Base-by-base conservation (phyloP, 179 eudicot species). In the Kewa caespitosa region DNA sequence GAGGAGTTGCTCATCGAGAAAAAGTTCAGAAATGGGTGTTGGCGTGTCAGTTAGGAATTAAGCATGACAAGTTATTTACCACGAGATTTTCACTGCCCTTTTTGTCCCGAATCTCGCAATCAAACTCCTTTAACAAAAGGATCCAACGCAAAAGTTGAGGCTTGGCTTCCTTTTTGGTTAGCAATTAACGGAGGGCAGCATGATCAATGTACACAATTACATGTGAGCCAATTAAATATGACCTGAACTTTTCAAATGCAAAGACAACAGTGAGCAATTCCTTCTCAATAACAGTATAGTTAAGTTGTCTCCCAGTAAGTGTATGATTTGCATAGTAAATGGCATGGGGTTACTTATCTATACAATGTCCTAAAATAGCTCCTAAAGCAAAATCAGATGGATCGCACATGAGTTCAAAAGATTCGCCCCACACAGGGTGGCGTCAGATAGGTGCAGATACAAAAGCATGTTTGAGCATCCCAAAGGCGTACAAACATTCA, bases 361-460 rank as follows among this genome's bases (percentile, higher is more conserved):
- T 37, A 6, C 42, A 8, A 10, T 65, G 43, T 34, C 69, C 69
- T 15, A 65, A 14, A 20, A 65, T n/a, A 38, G 31, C 63, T 25
- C 74, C 74, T 32, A 71, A 33, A 1, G 64, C 74, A 50, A 11
- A 71, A 11, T 32, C 64, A 42, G 38, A 23, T 2, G 57, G n/a
- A 41, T 69, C 59, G 20, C 69, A 65, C 69, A 65, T 43, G n/a
- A 65, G 6, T n/a, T 65, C 69, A 65, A 65, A 65, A 33, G 69
- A 20, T 14, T 33, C 39, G n/a, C 27, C 43, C 69, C 43, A 33
- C 15, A 34, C 25, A 38, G 42, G 43, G 13, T 41, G 69, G 8
- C 28, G 42, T 1, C 34, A 22, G 6, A 65, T 37, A 5, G 69
- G 43, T 13, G 43, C 39, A 33, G 43, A 15, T 34, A n/a, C 7